Conservation (phyloP, 441 rosid species). For the Syzygium malaccense region DNA sequence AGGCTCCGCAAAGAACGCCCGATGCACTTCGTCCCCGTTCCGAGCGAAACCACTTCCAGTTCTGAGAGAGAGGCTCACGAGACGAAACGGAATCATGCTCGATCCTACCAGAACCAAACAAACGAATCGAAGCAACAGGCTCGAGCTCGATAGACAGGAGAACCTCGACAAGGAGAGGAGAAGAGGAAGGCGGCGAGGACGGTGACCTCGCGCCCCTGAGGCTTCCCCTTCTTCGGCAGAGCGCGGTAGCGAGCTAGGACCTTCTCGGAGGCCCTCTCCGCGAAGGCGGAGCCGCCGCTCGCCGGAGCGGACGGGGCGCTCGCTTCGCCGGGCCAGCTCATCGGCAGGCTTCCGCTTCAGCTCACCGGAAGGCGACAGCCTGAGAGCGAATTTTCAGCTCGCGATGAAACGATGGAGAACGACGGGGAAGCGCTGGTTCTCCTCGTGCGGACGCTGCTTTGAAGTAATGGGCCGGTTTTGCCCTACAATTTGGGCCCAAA, state of each 20-base stretch:
- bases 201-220: constrained; percentile 89
- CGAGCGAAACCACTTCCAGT: constrained; percentile 61
- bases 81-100: not conserved
- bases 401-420: not conserved
- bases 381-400: not conserved
- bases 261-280: constrained; percentile 47
- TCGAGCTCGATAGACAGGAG: not conserved
- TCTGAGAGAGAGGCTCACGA: constrained; percentile 20
- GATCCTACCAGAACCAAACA: not conserved
- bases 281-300: constrained; percentile 25
- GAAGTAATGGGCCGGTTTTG: not conserved
- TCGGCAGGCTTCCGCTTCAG: not conserved
- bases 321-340: not conserved
- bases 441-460: not conserved
- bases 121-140: not conserved
- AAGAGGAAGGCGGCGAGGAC: constrained; percentile 79
- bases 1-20: constrained; percentile 53
- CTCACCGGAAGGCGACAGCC: not conserved
- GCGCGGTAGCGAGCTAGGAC: constrained; percentile 43
- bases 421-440: not conserved
- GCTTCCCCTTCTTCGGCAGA: constrained; percentile 87
- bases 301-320: not conserved
- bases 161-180: constrained; percentile 75
- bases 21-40: constrained; percentile 88
- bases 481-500: not conserved